Base-by-base conservation (phyloP, 1,284 basidiomycete genomes). In the Puccinia novopanici region DNA sequence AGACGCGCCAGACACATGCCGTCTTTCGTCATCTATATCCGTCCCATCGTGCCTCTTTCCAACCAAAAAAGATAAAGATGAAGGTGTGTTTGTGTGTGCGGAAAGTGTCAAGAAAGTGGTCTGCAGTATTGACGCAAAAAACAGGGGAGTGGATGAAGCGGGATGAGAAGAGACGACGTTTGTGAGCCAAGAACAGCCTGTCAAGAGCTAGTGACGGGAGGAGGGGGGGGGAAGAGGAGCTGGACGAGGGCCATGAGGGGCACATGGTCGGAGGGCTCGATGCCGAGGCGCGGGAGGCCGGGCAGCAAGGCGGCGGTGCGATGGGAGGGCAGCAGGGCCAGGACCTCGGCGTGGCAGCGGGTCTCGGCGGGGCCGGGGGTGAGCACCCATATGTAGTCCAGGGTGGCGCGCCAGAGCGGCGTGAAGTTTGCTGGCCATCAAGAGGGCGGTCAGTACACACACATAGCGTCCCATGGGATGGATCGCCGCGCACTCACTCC, bases 191-290 rank as follows among this genome's bases (percentile, higher is more conserved):
- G 50, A 54, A 54, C 50, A 6, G 42, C 42, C 15, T 15, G 42
- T 15, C 42, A 15, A 45, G n/a, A n/a, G n/a, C n/a, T n/a, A n/a
- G n/a, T n/a, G n/a, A n/a, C n/a, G n/a, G n/a, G n/a, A n/a, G n/a
- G n/a, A n/a, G n/a, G n/a, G 45, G 30, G 12, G 24, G 34, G 42
- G n/a, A 6, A 67, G n/a, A 48, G 68, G 45, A 80, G 52, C 1
- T 54, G 12, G 0, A 80, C 54, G 63, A 73, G 55, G n/a, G 77
- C 70, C 70, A 80, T 80, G 27, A 80, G 61, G 40, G 77, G 8
- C 37, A 80, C 73, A 52, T 80, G 77, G 65, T 80, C 77, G 37
- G 77, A 80, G 22, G 77, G 77, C 57, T 80, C 77, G 30, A 80
- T 45, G 30, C 55, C 67, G 5, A 72, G 9, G 42, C 77, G 67